These are phyloP conservation scores for Stereocaulon alpinum DNA, from an alignment of 495 filamentous ascomycete genomes.

Conservation along the genomic window DNA sequence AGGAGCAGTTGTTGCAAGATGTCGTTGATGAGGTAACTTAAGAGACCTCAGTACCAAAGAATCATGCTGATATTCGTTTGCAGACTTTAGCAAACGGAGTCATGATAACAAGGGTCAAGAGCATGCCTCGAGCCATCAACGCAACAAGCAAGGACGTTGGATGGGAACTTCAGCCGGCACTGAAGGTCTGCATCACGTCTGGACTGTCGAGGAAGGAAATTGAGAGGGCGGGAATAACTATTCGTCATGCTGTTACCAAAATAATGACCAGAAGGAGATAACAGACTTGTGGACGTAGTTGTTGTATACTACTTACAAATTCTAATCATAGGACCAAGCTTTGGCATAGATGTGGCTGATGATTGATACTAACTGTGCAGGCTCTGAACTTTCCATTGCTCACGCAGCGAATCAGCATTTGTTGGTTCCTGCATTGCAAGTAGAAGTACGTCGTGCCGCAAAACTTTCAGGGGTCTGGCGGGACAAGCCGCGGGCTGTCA, in stretches of 20 bases:
- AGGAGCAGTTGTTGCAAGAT: slow-evolving; percentile 80
- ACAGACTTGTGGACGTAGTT: background rate
- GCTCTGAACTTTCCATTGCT: background rate
- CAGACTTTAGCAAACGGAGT: slow-evolving; percentile 75
- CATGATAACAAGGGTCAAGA: slow-evolving; percentile 76
- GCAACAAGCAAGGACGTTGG: slow-evolving; percentile 49
- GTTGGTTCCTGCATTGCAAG: slow-evolving; percentile 6
- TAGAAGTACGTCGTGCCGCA: slow-evolving; percentile 8
- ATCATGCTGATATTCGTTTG: background rate
- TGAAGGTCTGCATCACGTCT: slow-evolving; percentile 84
- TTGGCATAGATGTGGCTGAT: background rate
- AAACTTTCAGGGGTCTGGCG: background rate
- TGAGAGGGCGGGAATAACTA: slow-evolving; percentile 78
- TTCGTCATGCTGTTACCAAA: slow-evolving; percentile 91
- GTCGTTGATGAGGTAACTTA: slow-evolving; percentile 77
- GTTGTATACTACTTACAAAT: background rate
- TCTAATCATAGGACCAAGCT: background rate
- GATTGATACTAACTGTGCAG: too few relatives aligned
- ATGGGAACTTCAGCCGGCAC: slow-evolving; percentile 57
- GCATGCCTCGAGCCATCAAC: slow-evolving; percentile 50
- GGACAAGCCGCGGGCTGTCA: too few relatives aligned
- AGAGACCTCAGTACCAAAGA: background rate
- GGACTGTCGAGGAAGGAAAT: slow-evolving; percentile 88
- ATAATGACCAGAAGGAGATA: slow-evolving; percentile 35
- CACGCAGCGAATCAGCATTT: background rate